phyloP scores from a whole-genome alignment of 78 protist species.

The Protostelium mycophagum region DNA sequence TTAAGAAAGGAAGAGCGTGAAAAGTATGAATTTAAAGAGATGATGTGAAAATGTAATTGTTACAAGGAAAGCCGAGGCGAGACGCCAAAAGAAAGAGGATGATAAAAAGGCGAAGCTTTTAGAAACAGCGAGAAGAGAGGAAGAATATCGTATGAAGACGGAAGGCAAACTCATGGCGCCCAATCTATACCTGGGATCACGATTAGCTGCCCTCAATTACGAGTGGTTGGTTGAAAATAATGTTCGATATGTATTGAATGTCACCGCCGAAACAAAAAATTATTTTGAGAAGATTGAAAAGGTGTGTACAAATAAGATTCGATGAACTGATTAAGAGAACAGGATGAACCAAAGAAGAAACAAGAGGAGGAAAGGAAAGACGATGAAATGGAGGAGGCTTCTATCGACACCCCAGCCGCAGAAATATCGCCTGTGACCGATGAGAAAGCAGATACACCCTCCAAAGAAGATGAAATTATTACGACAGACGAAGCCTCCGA shows the following conservation, averaged over 20 bases:
- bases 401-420: too few species aligned
- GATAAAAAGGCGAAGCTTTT: neutral
- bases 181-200: slow-evolving; percentile 36
- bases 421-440: too few species aligned
- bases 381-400: neutral
- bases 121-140: neutral
- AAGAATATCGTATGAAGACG: slow-evolving; percentile 6
- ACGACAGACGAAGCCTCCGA: slow-evolving; percentile 10
- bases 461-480: neutral
- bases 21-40: neutral
- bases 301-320: slow-evolving; percentile 17
- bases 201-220: slow-evolving; percentile 30
- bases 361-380: neutral
- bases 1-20: neutral
- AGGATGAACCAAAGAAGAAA: slow-evolving; percentile 1
- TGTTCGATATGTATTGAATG: slow-evolving; percentile 26
- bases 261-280: slow-evolving; percentile 35
- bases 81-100: slow-evolving; percentile 10
- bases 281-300: slow-evolving; percentile 15
- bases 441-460: neutral
- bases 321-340: too few species aligned
- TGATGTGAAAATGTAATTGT: too few species aligned
- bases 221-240: slow-evolving; percentile 30
- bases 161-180: slow-evolving; percentile 42
- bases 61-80: neutral